Conservation (phyloP, 306 rosid genomes). For the Corylus americana region DNA sequence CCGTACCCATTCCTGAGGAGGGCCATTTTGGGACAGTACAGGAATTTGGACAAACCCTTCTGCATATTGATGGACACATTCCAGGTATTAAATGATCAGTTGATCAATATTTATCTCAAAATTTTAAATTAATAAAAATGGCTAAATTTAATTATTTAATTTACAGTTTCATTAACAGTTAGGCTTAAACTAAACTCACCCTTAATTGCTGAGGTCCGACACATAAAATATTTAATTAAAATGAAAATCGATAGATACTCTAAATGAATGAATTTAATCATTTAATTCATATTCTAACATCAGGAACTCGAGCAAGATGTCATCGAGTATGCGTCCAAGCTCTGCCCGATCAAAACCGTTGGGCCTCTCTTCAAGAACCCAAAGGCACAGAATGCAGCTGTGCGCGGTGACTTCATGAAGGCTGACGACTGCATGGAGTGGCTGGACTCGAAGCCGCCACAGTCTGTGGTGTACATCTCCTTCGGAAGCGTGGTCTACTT, state of each 20-base stretch:
- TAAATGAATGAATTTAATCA: too few species aligned
- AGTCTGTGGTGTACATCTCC: slow-evolving; percentile 63
- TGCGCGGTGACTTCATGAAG: slow-evolving; percentile 53
- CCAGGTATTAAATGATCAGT: slow-evolving; percentile 17
- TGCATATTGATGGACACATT: slow-evolving; percentile 60
- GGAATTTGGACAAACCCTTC: slow-evolving; percentile 40
- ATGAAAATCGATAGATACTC: too few species aligned
- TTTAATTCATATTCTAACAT: too few species aligned
- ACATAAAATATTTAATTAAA: too few species aligned
- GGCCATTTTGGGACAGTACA: slow-evolving; percentile 45
- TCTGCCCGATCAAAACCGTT: slow-evolving; percentile 27
- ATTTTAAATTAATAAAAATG: too few species aligned
- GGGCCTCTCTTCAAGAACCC: slow-evolving; percentile 68
- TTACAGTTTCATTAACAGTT: too few species aligned
- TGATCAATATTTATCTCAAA: too few species aligned
- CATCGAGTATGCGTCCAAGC: slow-evolving; percentile 31
- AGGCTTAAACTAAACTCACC: too few species aligned
- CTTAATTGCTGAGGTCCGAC: too few species aligned
- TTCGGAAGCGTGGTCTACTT: slow-evolving; percentile 59
- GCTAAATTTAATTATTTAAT: too few species aligned
- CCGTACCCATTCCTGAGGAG: slow-evolving; percentile 28
- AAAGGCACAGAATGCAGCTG: not conserved
- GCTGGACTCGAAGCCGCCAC: slow-evolving; percentile 43
- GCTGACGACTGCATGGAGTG: slow-evolving; percentile 58
- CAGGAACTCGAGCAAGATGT: slow-evolving; percentile 53